phyloP scores from a whole-genome alignment of 495 filamentous ascomycete species.

The Daldinia loculata region DNA sequence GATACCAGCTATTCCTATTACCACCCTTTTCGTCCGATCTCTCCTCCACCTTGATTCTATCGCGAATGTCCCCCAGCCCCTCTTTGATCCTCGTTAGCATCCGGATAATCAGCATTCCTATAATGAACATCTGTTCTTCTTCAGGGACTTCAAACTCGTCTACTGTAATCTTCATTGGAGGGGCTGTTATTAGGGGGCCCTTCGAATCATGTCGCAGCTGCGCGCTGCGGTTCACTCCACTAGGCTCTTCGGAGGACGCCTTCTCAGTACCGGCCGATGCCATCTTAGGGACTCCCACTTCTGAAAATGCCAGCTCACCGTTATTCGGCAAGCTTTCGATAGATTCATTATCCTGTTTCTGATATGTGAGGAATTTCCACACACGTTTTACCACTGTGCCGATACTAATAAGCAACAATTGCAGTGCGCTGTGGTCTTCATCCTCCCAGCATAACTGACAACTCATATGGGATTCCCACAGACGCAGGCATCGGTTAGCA shows the following conservation, averaged over 20 bases:
- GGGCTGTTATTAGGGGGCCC: neutral
- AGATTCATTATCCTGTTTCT: neutral
- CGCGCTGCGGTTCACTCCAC: neutral
- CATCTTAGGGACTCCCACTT: neutral
- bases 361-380: neutral
- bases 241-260: neutral
- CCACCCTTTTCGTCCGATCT: neutral
- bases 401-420: neutral
- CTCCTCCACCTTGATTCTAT: neutral
- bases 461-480: neutral
- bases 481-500: neutral
- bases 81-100: conserved; percentile 6
- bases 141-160: neutral
- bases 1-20: neutral
- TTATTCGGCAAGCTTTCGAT: too few species aligned
- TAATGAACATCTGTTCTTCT: conserved; percentile 3
- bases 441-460: neutral
- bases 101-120: conserved; percentile 6
- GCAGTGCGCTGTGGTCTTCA: neutral
- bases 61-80: neutral
- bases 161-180: conserved; percentile 4
- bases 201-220: neutral
- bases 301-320: neutral
- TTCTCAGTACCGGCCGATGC: neutral
- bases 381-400: neutral